Conservation (phyloP, 2,329 filamentous ascomycete genomes). For the Fusarium sp. region DNA sequence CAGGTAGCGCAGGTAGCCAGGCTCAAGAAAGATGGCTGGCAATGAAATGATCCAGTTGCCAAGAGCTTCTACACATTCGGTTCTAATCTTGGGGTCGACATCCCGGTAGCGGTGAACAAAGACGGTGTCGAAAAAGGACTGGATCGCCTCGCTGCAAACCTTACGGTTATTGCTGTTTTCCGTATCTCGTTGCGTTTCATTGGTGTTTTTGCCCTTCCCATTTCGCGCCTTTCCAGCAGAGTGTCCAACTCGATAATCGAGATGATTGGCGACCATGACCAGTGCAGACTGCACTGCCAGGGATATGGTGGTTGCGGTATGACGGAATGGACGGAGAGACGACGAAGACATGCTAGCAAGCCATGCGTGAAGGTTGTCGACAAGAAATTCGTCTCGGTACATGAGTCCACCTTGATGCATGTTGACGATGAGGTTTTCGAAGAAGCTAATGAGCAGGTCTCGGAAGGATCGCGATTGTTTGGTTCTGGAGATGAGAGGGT, state of each 20-base stretch:
- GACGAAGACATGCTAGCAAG: constrained; percentile 92
- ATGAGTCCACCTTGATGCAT: constrained; percentile 86
- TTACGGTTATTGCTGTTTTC: constrained; percentile 77
- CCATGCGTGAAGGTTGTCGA: constrained; percentile 93
- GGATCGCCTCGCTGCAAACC: constrained; percentile 77
- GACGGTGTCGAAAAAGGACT: constrained; percentile 90
- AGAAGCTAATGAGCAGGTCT: constrained; percentile 81
- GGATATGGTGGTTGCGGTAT: constrained; percentile 90
- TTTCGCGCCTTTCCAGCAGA: constrained; percentile 82
- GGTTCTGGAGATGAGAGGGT: constrained; percentile 87
- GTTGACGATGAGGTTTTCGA: constrained; percentile 79
- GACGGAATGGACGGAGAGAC: constrained; percentile 87
- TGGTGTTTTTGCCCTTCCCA: constrained; percentile 82
- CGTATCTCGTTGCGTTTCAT: constrained; percentile 78
- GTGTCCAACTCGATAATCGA: constrained; percentile 80
- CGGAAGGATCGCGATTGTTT: constrained; percentile 84
- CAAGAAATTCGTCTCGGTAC: constrained; percentile 80
- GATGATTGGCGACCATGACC: constrained; percentile 77
- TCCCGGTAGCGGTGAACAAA: constrained; percentile 97
- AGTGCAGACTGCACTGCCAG: constrained; percentile 84
- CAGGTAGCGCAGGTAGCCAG: constrained; percentile 89
- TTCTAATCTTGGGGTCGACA: constrained; percentile 88
- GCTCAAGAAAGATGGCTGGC: constrained; percentile 90
- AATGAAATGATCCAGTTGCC: constrained; percentile 90
- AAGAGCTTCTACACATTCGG: constrained; percentile 88